These are phyloP conservation scores for Alternaria novae-zelandiae DNA, from an alignment of 2,329 filamentous ascomycete species.

Conservation along the genomic window DNA sequence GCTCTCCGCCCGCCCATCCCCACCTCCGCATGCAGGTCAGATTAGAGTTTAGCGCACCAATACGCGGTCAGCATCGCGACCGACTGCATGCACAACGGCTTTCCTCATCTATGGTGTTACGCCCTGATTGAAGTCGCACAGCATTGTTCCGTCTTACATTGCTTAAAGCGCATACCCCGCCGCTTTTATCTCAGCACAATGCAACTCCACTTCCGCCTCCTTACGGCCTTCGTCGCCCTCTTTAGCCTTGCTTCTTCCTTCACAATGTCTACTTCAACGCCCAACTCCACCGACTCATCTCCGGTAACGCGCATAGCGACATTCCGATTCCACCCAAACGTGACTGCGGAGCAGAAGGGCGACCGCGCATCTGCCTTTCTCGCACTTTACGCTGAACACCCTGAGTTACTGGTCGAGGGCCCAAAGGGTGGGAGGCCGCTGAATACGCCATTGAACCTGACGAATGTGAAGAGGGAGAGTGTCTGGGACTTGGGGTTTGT, in stretches of 20 bases:
- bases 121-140: not conserved
- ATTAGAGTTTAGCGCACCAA: not conserved
- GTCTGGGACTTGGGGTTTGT: conserved; percentile 36
- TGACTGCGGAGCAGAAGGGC: conserved; percentile 26
- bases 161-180: not conserved
- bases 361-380: conserved; percentile 32
- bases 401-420: conserved; percentile 17
- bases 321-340: conserved; percentile 25
- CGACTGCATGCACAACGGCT: not conserved
- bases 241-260: not conserved
- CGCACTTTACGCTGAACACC: conserved; percentile 26
- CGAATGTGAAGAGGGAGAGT: conserved; percentile 29
- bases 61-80: not conserved
- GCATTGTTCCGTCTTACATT: not conserved
- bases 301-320: conserved; percentile 32
- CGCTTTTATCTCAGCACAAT: not conserved
- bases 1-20: conserved; percentile 16
- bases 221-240: not conserved
- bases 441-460: conserved; percentile 28
- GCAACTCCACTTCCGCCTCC: not conserved
- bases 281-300: not conserved
- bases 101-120: not conserved
- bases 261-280: not conserved
- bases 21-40: not conserved
- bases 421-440: conserved; percentile 30